A percentile compares a stretch with the other conserved stretches of the same genome.
Evolutionary conservation across 257 asterid species (phyloP).

Genomic region (Solanum peruvianum): DNA sequence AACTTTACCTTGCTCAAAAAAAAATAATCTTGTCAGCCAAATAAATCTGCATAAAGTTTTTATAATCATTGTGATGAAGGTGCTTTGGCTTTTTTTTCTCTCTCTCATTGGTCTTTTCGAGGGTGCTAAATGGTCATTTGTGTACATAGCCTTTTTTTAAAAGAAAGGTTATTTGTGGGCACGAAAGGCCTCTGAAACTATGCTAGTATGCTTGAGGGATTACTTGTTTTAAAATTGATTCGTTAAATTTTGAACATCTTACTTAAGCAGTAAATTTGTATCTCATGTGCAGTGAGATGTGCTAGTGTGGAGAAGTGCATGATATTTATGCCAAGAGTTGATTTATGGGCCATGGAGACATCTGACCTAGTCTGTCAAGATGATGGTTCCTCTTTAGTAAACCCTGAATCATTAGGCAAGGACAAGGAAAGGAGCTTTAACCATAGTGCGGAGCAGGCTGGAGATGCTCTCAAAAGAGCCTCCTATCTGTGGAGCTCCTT

Average conservation of each 20-base stretch:
- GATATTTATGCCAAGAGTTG: slow-evolving; percentile 86
- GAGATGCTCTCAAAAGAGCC: slow-evolving; percentile 16
- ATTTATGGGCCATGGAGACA: slow-evolving; percentile 84
- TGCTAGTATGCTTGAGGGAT: background rate
- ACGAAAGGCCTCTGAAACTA: background rate
- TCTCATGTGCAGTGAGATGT: slow-evolving; percentile 71
- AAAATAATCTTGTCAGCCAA: background rate
- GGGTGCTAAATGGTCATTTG: background rate
- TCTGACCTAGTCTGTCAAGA: slow-evolving; percentile 24
- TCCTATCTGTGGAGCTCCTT: slow-evolving; percentile 85
- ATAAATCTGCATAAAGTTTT: background rate
- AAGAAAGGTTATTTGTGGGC: background rate
- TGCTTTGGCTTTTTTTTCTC: background rate
- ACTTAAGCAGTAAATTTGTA: background rate
- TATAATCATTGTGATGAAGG: background rate
- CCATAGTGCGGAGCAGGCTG: background rate
- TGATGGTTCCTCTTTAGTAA: slow-evolving; percentile 15
- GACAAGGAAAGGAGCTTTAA: background rate
- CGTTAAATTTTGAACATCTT: background rate
- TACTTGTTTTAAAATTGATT: background rate
- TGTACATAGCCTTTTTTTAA: background rate
- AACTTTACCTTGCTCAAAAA: too few species aligned
- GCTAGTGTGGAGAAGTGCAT: slow-evolving; percentile 46
- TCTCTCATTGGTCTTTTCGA: background rate
- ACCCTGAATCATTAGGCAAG: slow-evolving; percentile 12